Percentiles rank a stretch among this genome's conserved stretches.
phyloP scores from a whole-genome alignment of 1,284 basidiomycete species.

The Microbotryum silenes-acaulis region DNA sequence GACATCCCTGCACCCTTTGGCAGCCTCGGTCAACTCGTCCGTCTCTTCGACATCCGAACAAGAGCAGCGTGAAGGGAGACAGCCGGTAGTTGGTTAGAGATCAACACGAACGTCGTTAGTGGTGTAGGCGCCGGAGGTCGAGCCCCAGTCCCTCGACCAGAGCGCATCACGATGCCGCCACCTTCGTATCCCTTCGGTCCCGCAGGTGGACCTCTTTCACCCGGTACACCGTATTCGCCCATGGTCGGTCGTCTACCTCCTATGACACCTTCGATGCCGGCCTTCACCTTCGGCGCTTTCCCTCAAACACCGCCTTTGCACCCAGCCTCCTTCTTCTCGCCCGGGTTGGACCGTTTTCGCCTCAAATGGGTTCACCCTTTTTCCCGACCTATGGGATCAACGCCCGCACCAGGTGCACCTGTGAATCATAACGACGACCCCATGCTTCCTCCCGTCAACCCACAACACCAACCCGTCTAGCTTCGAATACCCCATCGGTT shows the following conservation, averaged over 20 bases:
- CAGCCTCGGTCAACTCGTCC: too few species aligned
- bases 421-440: slow-evolving; percentile 17
- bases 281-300: slow-evolving; percentile 42
- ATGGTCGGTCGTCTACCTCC: slow-evolving; percentile 29
- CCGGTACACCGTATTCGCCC: slow-evolving; percentile 16
- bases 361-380: slow-evolving; percentile 27
- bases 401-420: slow-evolving; percentile 10
- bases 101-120: slow-evolving; percentile 29
- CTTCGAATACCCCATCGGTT: not conserved
- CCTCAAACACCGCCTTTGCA: slow-evolving; percentile 43
- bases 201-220: slow-evolving; percentile 12
- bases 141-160: slow-evolving; percentile 15
- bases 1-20: too few species aligned
- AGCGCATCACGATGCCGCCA: slow-evolving; percentile 29
- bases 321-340: slow-evolving; percentile 39
- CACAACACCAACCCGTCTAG: not conserved
- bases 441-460: slow-evolving; percentile 17
- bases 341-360: slow-evolving; percentile 37
- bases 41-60: too few species aligned
- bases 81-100: slow-evolving; percentile 25
- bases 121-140: slow-evolving; percentile 30
- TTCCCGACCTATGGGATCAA: slow-evolving; percentile 11
- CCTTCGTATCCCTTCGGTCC: slow-evolving; percentile 32
- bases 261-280: slow-evolving; percentile 44
- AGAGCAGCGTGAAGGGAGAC: too few species aligned